phyloP scores from a whole-genome alignment of 352 stramenopile species.

The Globisporangium middletonii region DNA sequence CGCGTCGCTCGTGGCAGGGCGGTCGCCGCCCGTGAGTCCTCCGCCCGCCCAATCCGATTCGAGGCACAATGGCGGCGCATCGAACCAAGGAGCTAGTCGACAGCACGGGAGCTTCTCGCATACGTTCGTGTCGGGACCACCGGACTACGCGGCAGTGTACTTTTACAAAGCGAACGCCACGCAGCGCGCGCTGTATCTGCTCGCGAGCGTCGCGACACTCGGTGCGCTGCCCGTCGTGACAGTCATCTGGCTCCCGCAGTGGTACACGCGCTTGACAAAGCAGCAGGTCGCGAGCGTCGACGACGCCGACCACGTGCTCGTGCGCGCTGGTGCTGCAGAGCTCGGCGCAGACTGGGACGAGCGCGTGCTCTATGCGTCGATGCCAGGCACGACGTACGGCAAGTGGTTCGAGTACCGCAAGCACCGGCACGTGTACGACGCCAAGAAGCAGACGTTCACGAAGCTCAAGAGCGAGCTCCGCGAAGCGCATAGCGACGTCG shows the following conservation, averaged over 20 bases:
- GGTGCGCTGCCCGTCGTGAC: conserved; percentile 36
- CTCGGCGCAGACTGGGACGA: conserved; percentile 28
- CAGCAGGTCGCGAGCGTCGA: conserved; percentile 26
- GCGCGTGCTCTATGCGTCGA: conserved; percentile 21
- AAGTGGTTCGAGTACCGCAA: conserved; percentile 70
- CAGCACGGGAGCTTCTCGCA: too few species aligned
- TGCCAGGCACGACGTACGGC: conserved; percentile 2
- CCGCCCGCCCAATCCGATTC: neutral
- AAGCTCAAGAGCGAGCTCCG: conserved; percentile 51
- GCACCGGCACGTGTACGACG: conserved; percentile 57
- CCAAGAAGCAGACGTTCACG: conserved; percentile 40
- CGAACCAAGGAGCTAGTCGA: neutral
- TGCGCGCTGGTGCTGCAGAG: conserved; percentile 14
- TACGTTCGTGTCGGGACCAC: conserved; percentile 25
- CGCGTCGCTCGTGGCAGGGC: conserved; percentile 9
- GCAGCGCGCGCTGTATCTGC: conserved; percentile 37
- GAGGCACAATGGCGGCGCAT: neutral
- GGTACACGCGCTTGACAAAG: conserved; percentile 50
- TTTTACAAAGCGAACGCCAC: conserved; percentile 28
- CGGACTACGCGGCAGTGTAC: conserved; percentile 30
- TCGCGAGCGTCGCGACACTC: conserved; percentile 29
- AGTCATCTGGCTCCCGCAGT: conserved; percentile 50
- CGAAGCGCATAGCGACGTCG: conserved; percentile 32
- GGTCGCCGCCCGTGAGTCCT: neutral
- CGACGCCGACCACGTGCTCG: conserved; percentile 51